Evolutionary conservation across 345 rosid genomes (phyloP), one percentile per base, ranked within the genome.

Genomic region (Citrus maxima): DNA sequence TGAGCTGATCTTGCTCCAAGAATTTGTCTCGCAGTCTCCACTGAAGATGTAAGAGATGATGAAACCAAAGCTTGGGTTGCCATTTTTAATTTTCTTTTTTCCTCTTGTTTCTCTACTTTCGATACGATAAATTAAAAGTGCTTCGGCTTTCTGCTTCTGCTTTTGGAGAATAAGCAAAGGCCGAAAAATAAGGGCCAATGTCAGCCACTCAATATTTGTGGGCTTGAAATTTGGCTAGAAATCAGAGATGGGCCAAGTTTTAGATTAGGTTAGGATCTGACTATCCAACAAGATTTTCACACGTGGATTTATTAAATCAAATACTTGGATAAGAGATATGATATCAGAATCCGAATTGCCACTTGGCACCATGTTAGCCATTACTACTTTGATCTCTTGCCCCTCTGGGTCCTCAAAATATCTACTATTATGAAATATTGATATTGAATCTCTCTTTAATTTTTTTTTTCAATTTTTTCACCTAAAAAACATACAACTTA

Each of bases 31-130:
- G 94, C 92, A 14, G 88, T 80, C 83, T 95, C 96, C 54, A 90
- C 92, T 4, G 97, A 88, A 61, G 97, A 88, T 69, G 91, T 85
- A 9, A 93, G 91, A 61, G 97, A 91, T 54, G 97, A 90, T 40
- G 99, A 93, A n/a, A 93, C 87, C 38, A 93, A 90, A 60, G 97
- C 97, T 79, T 93, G 99, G 74, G 98, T 80, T 77, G 97, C 99
- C 97, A 94, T 92, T 62, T 68, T 63, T 70, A 55, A 58, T 67
- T 72, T 66, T 54, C 55, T 10, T 4, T 30, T 13, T 4, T 0
- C 18, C 51, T 28, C 16, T 10, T 67, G 6, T 24, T 6, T 6
- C 54, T 10, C 51, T 5, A 12, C 51, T 12, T 10, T 46, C 51
- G 3, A 46, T 3, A 12, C 0, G 18, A 46, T 46, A 46, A 12